phyloP scores from a whole-genome alignment of 805 yeast genomes.

The Kuraishia floccosa region DNA sequence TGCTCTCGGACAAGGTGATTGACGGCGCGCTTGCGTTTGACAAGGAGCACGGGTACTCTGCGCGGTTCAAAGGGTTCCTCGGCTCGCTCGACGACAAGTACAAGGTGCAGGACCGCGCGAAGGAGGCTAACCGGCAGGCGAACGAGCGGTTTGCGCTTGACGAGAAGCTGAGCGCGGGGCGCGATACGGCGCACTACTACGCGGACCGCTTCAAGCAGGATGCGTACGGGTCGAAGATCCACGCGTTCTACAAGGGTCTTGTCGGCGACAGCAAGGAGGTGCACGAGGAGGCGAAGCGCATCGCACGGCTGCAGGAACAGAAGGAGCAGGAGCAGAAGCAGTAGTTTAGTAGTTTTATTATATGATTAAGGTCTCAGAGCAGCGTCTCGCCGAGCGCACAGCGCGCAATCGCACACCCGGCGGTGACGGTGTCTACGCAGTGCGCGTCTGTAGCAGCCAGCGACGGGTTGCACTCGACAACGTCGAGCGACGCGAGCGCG shows the following conservation, averaged over 20 bases:
- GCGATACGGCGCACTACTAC: constrained; percentile 27
- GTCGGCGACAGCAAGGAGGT: constrained; percentile 49
- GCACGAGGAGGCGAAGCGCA: constrained; percentile 63
- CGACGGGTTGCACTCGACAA: constrained; percentile 89
- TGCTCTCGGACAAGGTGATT: constrained; percentile 48
- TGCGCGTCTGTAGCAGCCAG: constrained; percentile 71
- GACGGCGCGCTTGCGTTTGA: constrained; percentile 54
- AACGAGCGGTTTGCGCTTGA: constrained; percentile 30
- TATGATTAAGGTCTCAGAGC: constrained; percentile 19
- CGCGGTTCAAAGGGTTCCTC: constrained; percentile 46
- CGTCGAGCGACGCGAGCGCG: constrained; percentile 76
- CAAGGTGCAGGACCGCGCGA: constrained; percentile 45
- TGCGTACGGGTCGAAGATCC: constrained; percentile 48
- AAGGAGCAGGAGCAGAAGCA: constrained; percentile 4
- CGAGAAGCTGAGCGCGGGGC: constrained; percentile 23
- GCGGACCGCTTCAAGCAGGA: constrained; percentile 32
- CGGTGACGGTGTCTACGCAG: constrained; percentile 73
- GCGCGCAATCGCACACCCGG: constrained; percentile 85
- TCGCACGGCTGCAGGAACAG: constrained; percentile 46
- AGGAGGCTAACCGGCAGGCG: constrained; percentile 15
- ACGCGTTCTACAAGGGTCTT: constrained; percentile 44
- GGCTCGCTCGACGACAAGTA: constrained; percentile 45
- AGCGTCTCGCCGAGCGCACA: constrained; percentile 93
- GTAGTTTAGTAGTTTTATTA: background rate
- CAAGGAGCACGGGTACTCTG: constrained; percentile 48